Conservation (phyloP, 176 grass and related monocot species). For the Lolium perenne region DNA sequence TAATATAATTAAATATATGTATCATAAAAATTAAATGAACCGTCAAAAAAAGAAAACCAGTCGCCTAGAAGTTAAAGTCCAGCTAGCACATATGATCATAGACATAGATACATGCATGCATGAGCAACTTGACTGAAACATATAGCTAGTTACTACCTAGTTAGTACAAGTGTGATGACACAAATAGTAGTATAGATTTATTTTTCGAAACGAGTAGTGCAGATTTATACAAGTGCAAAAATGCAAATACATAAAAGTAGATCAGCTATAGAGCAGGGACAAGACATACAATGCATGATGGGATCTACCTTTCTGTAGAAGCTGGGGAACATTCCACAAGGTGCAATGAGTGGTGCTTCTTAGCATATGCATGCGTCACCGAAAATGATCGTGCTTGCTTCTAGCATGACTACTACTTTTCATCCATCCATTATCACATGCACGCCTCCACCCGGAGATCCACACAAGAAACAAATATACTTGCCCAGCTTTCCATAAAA, state of each 20-base stretch:
- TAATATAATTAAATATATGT: background rate
- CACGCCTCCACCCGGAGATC: background rate
- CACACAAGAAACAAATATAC: background rate
- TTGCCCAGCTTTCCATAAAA: background rate
- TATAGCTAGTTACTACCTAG: background rate
- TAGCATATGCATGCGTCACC: slow-evolving; percentile 52
- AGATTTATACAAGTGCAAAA: slow-evolving; percentile 5
- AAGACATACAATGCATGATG: slow-evolving; percentile 44
- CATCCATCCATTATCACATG: slow-evolving; percentile 54
- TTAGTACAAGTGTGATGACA: background rate
- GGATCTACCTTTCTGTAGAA: slow-evolving; percentile 39
- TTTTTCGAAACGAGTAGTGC: too few species aligned
- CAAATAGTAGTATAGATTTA: background rate
- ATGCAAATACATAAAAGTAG: background rate
- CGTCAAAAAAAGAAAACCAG: background rate
- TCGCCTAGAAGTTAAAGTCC: background rate
- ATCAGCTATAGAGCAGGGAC: slow-evolving; percentile 5
- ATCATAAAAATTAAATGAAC: background rate
- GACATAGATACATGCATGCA: background rate
- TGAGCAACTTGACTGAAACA: background rate
- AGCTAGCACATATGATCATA: slow-evolving; percentile 20
- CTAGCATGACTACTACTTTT: slow-evolving; percentile 40
- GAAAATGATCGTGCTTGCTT: slow-evolving; percentile 53
- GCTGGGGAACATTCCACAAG: slow-evolving; percentile 58
- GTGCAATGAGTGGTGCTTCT: slow-evolving; percentile 52